Evolutionary conservation across 2,329 filamentous ascomycete genomes (phyloP), one percentile per base, ranked within the genome.

Genomic region (Dothideomycetes sp.): DNA sequence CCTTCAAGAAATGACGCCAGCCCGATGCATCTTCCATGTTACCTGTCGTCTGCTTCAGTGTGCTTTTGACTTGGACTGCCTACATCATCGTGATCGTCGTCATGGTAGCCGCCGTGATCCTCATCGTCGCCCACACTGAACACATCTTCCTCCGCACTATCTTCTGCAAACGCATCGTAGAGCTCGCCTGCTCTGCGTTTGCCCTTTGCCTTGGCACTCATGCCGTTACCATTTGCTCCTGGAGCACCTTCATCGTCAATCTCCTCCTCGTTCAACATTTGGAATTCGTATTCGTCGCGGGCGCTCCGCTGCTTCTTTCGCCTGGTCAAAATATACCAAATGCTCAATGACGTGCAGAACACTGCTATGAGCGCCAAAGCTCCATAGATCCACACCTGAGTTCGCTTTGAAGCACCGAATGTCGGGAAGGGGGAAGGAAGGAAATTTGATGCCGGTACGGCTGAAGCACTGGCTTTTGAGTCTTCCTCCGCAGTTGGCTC

Each of bases 91-190:
- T 44, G 49, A 22, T 44, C 42, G 10, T 51, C 47, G 25, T 47
- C 45, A 8, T 33, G 17, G 9, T 42, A 42, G 16, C 56, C 64
- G 40, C 62, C 59, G 20, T 61, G 58, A n/a, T 57, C 61, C 13
- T 64, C 64, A 35, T 57, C 57, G 25, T 64, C 63, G 23, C 61
- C 63, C n/a, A 49, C 35, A 17, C 41, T 45, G 45, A 48, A 51
- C 20, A 49, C 45, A 28, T 49, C 37, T n/a, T 52, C 51, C 45
- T 82, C 79, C 43, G 91, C 88, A 44, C 89, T 89, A 38, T 87
- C 89, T 12, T 85, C 88, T 0, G 91, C 91, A 70, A 98, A 98
- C 4, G 91, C 91, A 68, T 98, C 91, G 60, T 98, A 98, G 31
- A 98, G 67, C 65, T 96, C 89, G 19, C 89, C 87, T 2, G 86